phyloP scores from a whole-genome alignment of 2,329 filamentous ascomycete genomes.

The Penicillium sp. region DNA sequence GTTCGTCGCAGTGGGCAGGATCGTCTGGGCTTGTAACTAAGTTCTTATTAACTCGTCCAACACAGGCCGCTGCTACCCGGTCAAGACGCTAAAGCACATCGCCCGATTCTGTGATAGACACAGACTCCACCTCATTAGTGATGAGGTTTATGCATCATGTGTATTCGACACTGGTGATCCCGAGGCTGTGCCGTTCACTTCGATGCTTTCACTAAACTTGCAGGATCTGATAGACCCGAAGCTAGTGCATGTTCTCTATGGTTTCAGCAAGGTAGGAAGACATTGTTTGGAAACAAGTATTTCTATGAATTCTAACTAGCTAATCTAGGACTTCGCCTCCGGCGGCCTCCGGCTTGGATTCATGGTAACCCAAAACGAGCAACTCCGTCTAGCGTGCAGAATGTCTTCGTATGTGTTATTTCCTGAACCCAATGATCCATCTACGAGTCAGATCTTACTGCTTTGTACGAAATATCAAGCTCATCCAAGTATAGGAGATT shows the following conservation, averaged over 20 bases:
- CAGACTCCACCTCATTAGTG: constrained; percentile 51
- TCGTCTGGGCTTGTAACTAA: background rate
- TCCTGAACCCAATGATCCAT: background rate
- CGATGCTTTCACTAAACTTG: constrained; percentile 43
- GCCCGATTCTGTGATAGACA: constrained; percentile 49
- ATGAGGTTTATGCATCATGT: constrained; percentile 56
- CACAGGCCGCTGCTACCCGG: constrained; percentile 44
- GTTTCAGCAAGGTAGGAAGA: constrained; percentile 35
- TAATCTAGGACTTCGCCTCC: constrained; percentile 28
- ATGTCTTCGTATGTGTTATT: constrained; percentile 21
- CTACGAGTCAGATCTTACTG: no score
- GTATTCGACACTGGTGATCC: constrained; percentile 42
- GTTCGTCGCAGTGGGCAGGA: background rate
- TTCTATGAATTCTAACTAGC: constrained; percentile 11
- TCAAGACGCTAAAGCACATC: constrained; percentile 41
- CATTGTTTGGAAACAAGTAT: constrained; percentile 28
- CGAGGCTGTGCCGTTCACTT: constrained; percentile 41
- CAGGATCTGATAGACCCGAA: constrained; percentile 44
- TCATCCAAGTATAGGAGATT: constrained; percentile 21
- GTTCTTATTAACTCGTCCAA: constrained; percentile 5
- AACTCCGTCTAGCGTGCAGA: constrained; percentile 26
- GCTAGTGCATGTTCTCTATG: constrained; percentile 50
- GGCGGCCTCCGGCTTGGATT: constrained; percentile 30
- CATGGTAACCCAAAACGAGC: constrained; percentile 24
- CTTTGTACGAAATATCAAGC: background rate